These are phyloP conservation scores for Exophiala mesophila DNA, from an alignment of 2,329 filamentous ascomycete genomes.

Conservation along the genomic window DNA sequence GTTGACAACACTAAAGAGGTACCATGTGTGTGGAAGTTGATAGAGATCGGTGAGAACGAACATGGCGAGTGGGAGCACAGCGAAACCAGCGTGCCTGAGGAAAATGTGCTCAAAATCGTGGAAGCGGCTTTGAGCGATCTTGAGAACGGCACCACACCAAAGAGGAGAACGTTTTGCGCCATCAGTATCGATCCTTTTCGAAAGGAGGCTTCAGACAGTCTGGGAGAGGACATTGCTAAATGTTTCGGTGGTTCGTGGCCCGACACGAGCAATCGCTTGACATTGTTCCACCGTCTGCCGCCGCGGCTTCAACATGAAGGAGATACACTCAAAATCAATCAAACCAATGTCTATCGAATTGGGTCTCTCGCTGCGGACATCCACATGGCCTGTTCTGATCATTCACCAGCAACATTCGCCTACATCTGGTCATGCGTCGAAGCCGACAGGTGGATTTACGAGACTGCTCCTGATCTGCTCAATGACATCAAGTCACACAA, in stretches of 20 bases:
- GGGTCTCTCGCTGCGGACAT: background rate
- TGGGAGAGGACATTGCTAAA: background rate
- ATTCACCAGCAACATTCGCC: background rate
- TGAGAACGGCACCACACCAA: background rate
- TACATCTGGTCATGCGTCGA: background rate
- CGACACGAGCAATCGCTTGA: background rate
- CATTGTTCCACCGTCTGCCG: background rate
- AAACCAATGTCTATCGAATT: background rate
- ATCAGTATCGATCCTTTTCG: background rate
- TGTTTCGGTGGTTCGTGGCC: background rate
- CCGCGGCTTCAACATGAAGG: background rate
- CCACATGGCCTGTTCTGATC: background rate
- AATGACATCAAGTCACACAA: background rate
- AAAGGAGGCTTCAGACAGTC: background rate
- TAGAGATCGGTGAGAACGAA: background rate
- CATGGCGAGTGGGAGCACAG: background rate
- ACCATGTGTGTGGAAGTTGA: no score
- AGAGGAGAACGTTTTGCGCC: background rate
- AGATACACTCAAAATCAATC: background rate
- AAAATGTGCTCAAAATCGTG: background rate
- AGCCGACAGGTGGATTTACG: background rate
- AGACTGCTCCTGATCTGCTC: background rate
- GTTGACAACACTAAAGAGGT: no score
- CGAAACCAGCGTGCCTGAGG: background rate
- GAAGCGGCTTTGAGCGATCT: background rate